Evolutionary conservation across 257 asterid genomes (phyloP), one percentile per base, ranked within the genome.

Genomic region (Ligustrum vulgare): DNA sequence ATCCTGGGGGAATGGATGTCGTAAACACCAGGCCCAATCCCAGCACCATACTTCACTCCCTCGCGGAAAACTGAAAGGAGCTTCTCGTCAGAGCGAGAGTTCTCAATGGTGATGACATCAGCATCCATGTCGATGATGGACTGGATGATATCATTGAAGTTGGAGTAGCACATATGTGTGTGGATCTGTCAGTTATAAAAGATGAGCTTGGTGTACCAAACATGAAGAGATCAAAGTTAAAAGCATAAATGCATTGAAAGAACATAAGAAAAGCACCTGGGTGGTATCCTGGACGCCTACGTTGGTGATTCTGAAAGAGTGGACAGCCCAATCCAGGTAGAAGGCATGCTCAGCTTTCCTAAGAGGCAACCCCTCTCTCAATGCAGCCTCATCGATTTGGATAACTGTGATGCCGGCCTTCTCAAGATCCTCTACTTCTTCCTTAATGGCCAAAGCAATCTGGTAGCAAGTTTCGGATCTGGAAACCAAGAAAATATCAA

Each of bases 1-100:
- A 89, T 87, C 70, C 93, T 87, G 1, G 93, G 93, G 23, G 93
- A 89, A 85, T 89, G 93, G 79, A 89, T 87, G 67, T 89, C 91
- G 2, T 89, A 89, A 15, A 89, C 91, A 15, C 93, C 93, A 0
- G 93, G 90, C 7, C 93, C 91, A 3, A 89, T 89, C 32, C 91
- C 93, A 70, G 90, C 93, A 36, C 93, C 91, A 16, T 89, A 89
- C 74, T 83, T 82, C 39, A 89, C 91, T 69, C 88, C 90, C 81
- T 86, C 88, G 0, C 90, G 86, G 90, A 86, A 87, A 69, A 85
- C 85, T 1, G 87, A 83, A 36, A 83, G 85, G 33, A 85, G 85
- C 82, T 85, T 80, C 89, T 85, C 86, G 69, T 84, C 88, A 11
- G 91, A 83, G 31, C 88, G 75, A 49, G 90, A 86, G 86, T 86